Base-by-base conservation (phyloP, 331 rosid species). In the Rosa hybrid region DNA sequence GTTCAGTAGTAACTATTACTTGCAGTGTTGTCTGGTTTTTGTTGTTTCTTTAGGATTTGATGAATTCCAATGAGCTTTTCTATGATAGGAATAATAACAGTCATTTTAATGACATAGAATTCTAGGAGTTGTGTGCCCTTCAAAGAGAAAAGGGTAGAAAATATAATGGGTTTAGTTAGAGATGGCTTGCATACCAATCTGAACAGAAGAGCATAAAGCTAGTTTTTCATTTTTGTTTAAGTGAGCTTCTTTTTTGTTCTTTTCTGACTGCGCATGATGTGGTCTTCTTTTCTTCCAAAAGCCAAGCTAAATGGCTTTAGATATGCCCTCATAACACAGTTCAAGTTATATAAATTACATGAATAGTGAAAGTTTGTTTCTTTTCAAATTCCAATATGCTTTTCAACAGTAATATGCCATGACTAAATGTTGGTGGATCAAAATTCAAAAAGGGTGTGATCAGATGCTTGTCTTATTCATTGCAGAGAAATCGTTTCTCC, bases 401-500 rank as follows among this genome's bases (percentile, higher is more conserved):
- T 38, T 17, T 71, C 14, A 42, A 71, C 49, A 69, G 25, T 38
- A 27, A 56, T 48, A 46, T 75, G 27, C 56, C 20, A 45, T 18
- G 21, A n/a, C 41, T 57, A 54, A 53, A 34, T 45, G 6, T 71
- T 56, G 16, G 74, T 16, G 39, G 65, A 51, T 18, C 23, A 6
- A 38, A 50, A 62, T 34, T 18, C 23, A 6, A 38, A 50, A 62
- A 45, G 44, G 5, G 68, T 64, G 60, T 27, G 11, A n/a, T n/a
- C n/a, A n/a, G n/a, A n/a, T n/a, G 57, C 48, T 10, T 20, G 18
- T 64, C 48, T 21, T 71, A 13, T 53, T 59, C 42, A 56, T 71
- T 80, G 89, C 89, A 94, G 98, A 91, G 76, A 92, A 94, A 85
- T 94, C 97, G 7, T 94, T 94, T 85, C 92, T 94, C 34, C 98